Conservation (phyloP, 805 yeast genomes). For the Yarrowia sp. region DNA sequence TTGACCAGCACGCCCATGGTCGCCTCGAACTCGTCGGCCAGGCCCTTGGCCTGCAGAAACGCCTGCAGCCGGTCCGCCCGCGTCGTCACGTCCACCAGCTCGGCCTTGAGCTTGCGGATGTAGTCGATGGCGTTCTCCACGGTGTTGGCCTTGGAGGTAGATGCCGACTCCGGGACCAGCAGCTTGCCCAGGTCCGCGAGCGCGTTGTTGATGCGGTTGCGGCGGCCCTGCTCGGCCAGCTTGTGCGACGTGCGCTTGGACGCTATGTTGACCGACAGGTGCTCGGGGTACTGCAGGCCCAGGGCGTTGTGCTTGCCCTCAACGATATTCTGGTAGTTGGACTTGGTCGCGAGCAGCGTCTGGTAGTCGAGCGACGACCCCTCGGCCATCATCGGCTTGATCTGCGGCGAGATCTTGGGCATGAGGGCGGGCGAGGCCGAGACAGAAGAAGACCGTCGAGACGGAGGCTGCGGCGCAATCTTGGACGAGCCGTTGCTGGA, state of each 20-base stretch:
- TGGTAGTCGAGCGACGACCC: slow-evolving; percentile 25
- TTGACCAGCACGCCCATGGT: slow-evolving; percentile 24
- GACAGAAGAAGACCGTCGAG: slow-evolving; percentile 25
- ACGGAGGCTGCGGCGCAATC: slow-evolving; percentile 10
- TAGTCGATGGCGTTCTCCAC: slow-evolving; percentile 83
- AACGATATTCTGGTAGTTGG: slow-evolving; percentile 45
- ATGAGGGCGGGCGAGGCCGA: slow-evolving; percentile 33
- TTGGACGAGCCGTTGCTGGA: background rate
- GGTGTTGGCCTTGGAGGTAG: slow-evolving; percentile 91
- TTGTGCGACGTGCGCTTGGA: slow-evolving; percentile 74
- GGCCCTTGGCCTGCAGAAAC: slow-evolving; percentile 9
- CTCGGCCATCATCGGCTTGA: slow-evolving; percentile 28
- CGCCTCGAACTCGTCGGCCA: slow-evolving; percentile 16
- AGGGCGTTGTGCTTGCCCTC: slow-evolving; percentile 45
- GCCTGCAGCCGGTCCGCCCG: slow-evolving; percentile 4
- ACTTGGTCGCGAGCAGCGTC: slow-evolving; percentile 40
- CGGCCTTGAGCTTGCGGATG: slow-evolving; percentile 50
- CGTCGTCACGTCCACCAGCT: slow-evolving; percentile 37
- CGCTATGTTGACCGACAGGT: slow-evolving; percentile 41
- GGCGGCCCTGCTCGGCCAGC: slow-evolving; percentile 92
- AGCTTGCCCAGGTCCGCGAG: slow-evolving; percentile 68
- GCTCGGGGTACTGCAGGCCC: slow-evolving; percentile 45
- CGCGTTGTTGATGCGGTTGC: slow-evolving; percentile 89
- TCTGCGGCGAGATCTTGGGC: slow-evolving; percentile 35
- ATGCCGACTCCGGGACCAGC: slow-evolving; percentile 55